phyloP scores from a whole-genome alignment of 768 basidiomycete species.

The Naganishia friedmannii region DNA sequence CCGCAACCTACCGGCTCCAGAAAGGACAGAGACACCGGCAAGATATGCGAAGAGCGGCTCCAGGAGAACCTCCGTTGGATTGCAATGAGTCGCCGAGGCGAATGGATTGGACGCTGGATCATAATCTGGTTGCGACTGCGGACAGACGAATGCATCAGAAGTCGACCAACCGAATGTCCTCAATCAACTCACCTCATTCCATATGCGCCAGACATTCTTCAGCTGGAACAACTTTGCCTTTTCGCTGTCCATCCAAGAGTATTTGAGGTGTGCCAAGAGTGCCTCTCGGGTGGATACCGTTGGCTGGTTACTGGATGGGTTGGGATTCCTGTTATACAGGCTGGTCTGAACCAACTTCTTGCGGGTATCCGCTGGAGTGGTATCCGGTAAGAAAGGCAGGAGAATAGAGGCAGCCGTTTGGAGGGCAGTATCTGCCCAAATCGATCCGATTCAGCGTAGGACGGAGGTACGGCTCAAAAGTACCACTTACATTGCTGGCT shows the following conservation, averaged over 20 bases:
- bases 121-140: not conserved
- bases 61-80: not conserved
- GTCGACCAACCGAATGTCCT: no score
- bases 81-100: not conserved
- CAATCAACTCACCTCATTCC: constrained; percentile 3
- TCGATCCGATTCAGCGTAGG: not conserved
- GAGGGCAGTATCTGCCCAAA: not conserved
- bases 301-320: not conserved
- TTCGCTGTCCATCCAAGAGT: constrained; percentile 12
- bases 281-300: not conserved
- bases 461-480: not conserved
- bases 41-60: not conserved
- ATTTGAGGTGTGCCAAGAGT: not conserved
- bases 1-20: not conserved
- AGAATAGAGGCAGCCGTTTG: constrained; percentile 12
- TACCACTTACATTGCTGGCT: not conserved
- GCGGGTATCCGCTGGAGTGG: not conserved
- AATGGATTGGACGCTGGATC: constrained; percentile 1
- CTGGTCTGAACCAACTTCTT: not conserved
- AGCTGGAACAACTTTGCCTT: constrained; percentile 7
- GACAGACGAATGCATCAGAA: not conserved
- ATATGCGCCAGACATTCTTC: constrained; percentile 13
- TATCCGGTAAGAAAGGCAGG: not conserved
- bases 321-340: not conserved
- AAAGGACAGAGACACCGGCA: not conserved